Evolutionary conservation across 805 yeast genomes (phyloP).

Genomic region (Cyberlindnera amylophila): DNA sequence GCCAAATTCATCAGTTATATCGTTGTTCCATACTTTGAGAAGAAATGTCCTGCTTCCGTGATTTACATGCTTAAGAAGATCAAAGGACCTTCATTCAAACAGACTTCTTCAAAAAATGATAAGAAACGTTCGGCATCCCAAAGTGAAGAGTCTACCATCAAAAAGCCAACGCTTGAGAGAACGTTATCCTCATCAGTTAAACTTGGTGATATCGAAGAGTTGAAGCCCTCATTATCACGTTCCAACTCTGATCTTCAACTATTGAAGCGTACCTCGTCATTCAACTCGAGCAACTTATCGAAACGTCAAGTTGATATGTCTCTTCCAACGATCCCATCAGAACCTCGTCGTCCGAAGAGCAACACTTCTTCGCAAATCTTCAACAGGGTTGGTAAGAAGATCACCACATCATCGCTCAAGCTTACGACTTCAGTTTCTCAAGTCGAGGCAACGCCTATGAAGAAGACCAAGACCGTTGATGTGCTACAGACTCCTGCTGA

Average conservation of each 20-base stretch:
- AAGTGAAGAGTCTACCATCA: slow-evolving; percentile 2
- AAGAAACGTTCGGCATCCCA: slow-evolving; percentile 6
- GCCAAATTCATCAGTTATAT: slow-evolving; percentile 48
- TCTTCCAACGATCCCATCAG: slow-evolving; percentile 16
- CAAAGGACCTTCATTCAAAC: slow-evolving; percentile 33
- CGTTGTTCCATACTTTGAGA: slow-evolving; percentile 49
- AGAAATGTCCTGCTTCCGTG: slow-evolving; percentile 44
- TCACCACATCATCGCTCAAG: slow-evolving; percentile 9
- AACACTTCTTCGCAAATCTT: slow-evolving; percentile 23
- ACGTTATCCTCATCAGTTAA: slow-evolving; percentile 18
- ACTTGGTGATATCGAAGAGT: slow-evolving; percentile 23
- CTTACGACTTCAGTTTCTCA: slow-evolving; percentile 21
- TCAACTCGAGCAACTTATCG: slow-evolving; percentile 23
- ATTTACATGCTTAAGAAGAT: slow-evolving; percentile 43
- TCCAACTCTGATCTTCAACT: slow-evolving; percentile 24
- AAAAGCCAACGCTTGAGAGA: slow-evolving; percentile 14
- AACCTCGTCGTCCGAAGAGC: slow-evolving; percentile 11
- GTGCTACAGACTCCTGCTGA: slow-evolving; percentile 19
- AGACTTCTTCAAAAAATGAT: slow-evolving; percentile 6
- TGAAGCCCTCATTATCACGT: slow-evolving; percentile 16
- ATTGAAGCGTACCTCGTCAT: slow-evolving; percentile 23
- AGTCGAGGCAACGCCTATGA: slow-evolving; percentile 28
- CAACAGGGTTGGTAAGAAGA: slow-evolving; percentile 27
- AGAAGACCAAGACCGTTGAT: slow-evolving; percentile 19
- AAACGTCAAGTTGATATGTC: slow-evolving; percentile 28